A percentile compares a stretch with the other conserved stretches of the same genome.
Conservation (phyloP, 208 protist genomes). For the Vickermania spadyakhi region DNA sequence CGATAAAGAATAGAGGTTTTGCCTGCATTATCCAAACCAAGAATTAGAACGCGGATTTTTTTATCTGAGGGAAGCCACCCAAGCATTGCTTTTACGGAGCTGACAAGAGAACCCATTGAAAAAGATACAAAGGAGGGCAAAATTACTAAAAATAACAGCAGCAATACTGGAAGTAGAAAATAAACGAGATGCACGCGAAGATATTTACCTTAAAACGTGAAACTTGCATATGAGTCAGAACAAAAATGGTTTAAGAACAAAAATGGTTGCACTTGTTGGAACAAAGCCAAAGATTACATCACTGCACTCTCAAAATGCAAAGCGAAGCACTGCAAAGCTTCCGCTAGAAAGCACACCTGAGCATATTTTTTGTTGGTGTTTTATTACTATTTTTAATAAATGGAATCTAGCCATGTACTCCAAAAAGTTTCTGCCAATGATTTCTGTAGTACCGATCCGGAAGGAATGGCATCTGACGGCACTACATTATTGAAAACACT, state of each 20-base stretch:
- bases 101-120: constrained; percentile 58
- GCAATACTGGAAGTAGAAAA: neutral
- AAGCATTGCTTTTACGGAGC: constrained; percentile 27
- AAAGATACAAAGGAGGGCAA: constrained; percentile 1
- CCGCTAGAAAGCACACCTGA: neutral
- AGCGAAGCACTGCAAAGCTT: constrained; percentile 3
- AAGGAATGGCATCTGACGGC: constrained; percentile 61
- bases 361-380: too few relatives aligned
- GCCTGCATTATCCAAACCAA: constrained; percentile 94
- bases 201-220: too few relatives aligned
- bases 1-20: constrained; percentile 99
- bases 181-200: too few relatives aligned
- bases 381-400: too few relatives aligned
- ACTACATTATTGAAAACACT: constrained; percentile 65
- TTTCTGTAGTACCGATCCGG: constrained; percentile 34
- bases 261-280: too few relatives aligned
- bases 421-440: neutral
- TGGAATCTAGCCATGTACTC: too few relatives aligned
- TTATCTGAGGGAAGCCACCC: constrained; percentile 65
- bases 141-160: constrained; percentile 4
- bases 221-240: too few relatives aligned
- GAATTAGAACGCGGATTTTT: constrained; percentile 91
- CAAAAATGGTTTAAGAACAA: too few relatives aligned
- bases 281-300: too few relatives aligned
- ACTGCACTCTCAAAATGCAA: neutral